Percentiles rank a stretch among this genome's conserved stretches.
Evolutionary conservation across 345 rosid genomes (phyloP).

Genomic region (Salix exigua): DNA sequence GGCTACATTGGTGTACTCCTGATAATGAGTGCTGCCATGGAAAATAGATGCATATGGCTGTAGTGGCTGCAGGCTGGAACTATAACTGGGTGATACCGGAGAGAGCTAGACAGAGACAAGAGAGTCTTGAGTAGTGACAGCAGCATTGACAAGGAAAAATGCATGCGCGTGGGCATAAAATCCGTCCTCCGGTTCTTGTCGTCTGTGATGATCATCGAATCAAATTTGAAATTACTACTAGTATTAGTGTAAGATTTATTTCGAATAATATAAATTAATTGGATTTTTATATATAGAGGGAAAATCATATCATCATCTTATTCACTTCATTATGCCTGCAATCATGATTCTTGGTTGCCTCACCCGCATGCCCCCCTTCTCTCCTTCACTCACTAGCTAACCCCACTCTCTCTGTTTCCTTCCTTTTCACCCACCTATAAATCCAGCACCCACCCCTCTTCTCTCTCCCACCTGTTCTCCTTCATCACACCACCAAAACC

Average conservation of each 20-base stretch:
- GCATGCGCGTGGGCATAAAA: slow-evolving; percentile 62
- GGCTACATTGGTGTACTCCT: not conserved
- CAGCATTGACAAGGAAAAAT: not conserved
- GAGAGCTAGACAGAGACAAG: not conserved
- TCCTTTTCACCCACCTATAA: slow-evolving; percentile 15
- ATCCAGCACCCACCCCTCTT: slow-evolving; percentile 27
- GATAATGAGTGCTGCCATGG: not conserved
- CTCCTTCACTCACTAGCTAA: slow-evolving; percentile 25
- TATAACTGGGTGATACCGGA: not conserved
- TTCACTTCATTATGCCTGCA: slow-evolving; percentile 73
- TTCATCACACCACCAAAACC: not conserved
- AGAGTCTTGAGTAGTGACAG: not conserved
- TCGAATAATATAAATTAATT: not conserved
- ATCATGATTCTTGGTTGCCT: slow-evolving; percentile 98
- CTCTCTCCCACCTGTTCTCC: slow-evolving; percentile 38
- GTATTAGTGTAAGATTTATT: not conserved
- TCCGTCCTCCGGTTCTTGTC: slow-evolving; percentile 31
- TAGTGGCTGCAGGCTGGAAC: not conserved
- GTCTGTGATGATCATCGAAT: slow-evolving; percentile 27
- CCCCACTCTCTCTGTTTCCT: slow-evolving; percentile 12
- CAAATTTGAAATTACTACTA: not conserved
- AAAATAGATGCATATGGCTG: not conserved
- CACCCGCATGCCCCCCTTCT: slow-evolving; percentile 85
- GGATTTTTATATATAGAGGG: not conserved
- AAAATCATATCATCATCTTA: slow-evolving; percentile 25